These are phyloP conservation scores for Scedosporium aurantiacum DNA, from an alignment of 2,329 filamentous ascomycete species.

Conservation along the genomic window DNA sequence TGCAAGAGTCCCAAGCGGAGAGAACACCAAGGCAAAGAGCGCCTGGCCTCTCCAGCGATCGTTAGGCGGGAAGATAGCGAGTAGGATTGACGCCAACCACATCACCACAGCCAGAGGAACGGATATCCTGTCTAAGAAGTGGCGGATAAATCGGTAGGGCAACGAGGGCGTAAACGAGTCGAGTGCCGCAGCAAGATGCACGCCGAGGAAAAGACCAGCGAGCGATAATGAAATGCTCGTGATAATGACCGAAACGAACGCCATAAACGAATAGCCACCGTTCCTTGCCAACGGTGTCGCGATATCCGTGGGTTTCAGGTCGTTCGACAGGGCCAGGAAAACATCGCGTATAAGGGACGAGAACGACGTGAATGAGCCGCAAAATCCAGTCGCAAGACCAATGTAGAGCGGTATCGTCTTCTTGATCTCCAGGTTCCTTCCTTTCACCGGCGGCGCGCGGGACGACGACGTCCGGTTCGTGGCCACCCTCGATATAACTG, in stretches of 20 bases:
- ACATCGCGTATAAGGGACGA: slow-evolving; percentile 73
- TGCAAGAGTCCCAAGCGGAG: slow-evolving; percentile 64
- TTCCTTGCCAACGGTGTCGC: slow-evolving; percentile 32
- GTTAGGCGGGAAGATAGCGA: slow-evolving; percentile 62
- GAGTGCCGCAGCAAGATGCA: slow-evolving; percentile 59
- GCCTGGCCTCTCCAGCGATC: slow-evolving; percentile 65
- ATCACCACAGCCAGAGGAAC: slow-evolving; percentile 58
- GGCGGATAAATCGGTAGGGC: slow-evolving; percentile 43
- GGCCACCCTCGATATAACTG: slow-evolving; percentile 16
- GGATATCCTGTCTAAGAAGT: slow-evolving; percentile 50
- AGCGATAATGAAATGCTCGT: slow-evolving; percentile 61
- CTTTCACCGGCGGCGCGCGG: neutral
- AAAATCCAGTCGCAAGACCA: slow-evolving; percentile 76
- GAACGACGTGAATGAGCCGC: slow-evolving; percentile 83
- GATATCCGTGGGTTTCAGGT: slow-evolving; percentile 36
- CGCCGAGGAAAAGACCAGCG: slow-evolving; percentile 57
- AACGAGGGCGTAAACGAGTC: slow-evolving; percentile 49
- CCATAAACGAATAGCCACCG: slow-evolving; percentile 73
- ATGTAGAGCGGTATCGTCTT: slow-evolving; percentile 85
- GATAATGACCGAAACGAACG: slow-evolving; percentile 64
- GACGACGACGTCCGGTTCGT: slow-evolving; percentile 20
- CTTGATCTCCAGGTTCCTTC: slow-evolving; percentile 46
- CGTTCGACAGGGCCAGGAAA: slow-evolving; percentile 71
- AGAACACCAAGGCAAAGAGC: slow-evolving; percentile 70
- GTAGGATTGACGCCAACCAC: slow-evolving; percentile 68